These are phyloP conservation scores for Ogataea degrootiae DNA, from an alignment of 805 yeast species.

Conservation along the genomic window DNA sequence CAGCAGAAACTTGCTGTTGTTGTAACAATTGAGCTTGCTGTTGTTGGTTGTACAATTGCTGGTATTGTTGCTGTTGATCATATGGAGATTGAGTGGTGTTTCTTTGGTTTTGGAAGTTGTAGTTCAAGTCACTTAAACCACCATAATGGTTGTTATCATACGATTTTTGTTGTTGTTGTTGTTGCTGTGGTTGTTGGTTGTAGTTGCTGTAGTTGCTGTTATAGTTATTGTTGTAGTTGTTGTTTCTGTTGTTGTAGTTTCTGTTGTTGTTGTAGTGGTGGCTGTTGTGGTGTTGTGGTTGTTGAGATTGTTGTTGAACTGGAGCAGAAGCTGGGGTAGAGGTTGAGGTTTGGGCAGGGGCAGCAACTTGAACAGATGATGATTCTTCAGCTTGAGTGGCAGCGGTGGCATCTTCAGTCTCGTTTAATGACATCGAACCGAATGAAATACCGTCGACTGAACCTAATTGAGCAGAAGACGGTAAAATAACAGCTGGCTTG, in stretches of 20 bases:
- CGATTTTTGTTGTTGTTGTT: slow-evolving; percentile 17
- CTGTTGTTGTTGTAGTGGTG: slow-evolving; percentile 7
- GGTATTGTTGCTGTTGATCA: slow-evolving; percentile 23
- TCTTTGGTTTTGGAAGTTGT: slow-evolving; percentile 22
- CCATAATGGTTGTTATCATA: slow-evolving; percentile 18
- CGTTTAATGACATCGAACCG: slow-evolving; percentile 47
- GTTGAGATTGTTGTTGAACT: slow-evolving; percentile 2
- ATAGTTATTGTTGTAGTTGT: slow-evolving; percentile 15
- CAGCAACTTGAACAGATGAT: slow-evolving; percentile 5
- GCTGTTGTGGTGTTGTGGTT: not conserved
- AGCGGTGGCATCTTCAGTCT: slow-evolving; percentile 33
- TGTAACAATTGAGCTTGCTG: slow-evolving; percentile 14
- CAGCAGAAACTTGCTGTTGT: slow-evolving; percentile 9
- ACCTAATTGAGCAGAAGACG: slow-evolving; percentile 41
- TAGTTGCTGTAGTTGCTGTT: slow-evolving; percentile 18
- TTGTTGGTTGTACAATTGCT: slow-evolving; percentile 18
- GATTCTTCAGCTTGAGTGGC: slow-evolving; percentile 14
- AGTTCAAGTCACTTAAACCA: slow-evolving; percentile 23
- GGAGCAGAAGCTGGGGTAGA: slow-evolving; percentile 3
- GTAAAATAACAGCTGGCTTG: slow-evolving; percentile 35
- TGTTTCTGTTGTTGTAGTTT: slow-evolving; percentile 14
- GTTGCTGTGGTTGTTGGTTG: slow-evolving; percentile 17
- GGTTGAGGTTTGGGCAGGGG: slow-evolving; percentile 4
- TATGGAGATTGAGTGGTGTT: slow-evolving; percentile 20
- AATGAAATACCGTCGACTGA: slow-evolving; percentile 48